phyloP scores from a whole-genome alignment of 1,284 basidiomycete genomes.

The Puccinia hordei region DNA sequence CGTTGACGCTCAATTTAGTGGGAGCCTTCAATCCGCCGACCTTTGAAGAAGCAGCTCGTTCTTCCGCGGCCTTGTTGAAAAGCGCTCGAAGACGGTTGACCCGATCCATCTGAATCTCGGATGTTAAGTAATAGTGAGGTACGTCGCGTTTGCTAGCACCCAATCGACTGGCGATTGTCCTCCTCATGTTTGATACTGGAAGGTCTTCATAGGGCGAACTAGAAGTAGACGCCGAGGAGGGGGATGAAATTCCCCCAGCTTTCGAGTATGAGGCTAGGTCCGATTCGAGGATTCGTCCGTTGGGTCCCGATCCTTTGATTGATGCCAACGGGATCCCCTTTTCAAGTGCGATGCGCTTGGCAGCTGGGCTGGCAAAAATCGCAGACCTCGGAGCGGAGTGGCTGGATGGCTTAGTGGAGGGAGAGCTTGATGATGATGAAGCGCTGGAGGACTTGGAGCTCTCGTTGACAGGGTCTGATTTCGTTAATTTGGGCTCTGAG shows the following conservation, averaged over 20 bases:
- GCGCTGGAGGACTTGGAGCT: constrained; percentile 50
- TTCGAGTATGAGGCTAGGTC: constrained; percentile 69
- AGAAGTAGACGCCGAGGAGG: constrained; percentile 58
- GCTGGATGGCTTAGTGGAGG: constrained; percentile 56
- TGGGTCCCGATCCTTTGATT: constrained; percentile 90
- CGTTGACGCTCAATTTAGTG: constrained; percentile 89
- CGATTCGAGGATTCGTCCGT: constrained; percentile 87
- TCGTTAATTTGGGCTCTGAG: constrained; percentile 55
- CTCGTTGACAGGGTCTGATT: constrained; percentile 53
- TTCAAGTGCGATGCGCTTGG: constrained; percentile 94
- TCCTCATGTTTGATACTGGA: constrained; percentile 93
- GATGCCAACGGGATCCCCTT: constrained; percentile 86
- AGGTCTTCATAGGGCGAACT: constrained; percentile 76
- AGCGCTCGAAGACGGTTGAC: constrained; percentile 89
- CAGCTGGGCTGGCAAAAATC: constrained; percentile 91
- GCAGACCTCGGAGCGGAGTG: constrained; percentile 55
- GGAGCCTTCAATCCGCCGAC: constrained; percentile 68
- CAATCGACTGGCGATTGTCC: constrained; percentile 84
- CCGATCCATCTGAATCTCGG: constrained; percentile 96
- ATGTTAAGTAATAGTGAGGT: constrained; percentile 97
- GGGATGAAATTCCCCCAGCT: constrained; percentile 62
- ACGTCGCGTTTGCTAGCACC: constrained; percentile 88
- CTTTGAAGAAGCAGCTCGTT: constrained; percentile 63
- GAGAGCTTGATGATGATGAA: constrained; percentile 55
- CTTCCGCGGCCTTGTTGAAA: constrained; percentile 82